Evolutionary conservation across 495 filamentous ascomycete species (phyloP).

Genomic region (Aspergillus homomorphus): DNA sequence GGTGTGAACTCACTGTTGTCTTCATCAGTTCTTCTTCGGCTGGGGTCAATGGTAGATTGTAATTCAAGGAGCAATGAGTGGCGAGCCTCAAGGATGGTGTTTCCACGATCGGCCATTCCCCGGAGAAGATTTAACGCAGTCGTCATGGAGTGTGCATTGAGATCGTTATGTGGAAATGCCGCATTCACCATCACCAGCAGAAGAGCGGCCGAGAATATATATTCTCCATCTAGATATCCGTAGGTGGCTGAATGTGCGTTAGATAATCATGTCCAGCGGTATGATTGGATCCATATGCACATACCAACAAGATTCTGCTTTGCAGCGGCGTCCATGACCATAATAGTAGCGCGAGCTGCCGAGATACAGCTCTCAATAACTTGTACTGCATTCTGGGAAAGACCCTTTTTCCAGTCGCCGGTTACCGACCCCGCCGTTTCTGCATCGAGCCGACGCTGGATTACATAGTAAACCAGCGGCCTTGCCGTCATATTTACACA

Average conservation of each 20-base stretch:
- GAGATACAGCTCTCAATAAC: constrained; percentile 49
- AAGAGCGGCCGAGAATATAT: constrained; percentile 47
- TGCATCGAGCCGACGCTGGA: constrained; percentile 40
- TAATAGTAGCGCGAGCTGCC: constrained; percentile 43
- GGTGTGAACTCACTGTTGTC: constrained; percentile 1
- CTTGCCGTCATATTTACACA: constrained; percentile 52
- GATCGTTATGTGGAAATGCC: constrained; percentile 41
- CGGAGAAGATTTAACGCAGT: constrained; percentile 39
- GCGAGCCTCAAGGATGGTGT: constrained; percentile 41
- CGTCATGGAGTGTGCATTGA: constrained; percentile 40
- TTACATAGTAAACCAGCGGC: constrained; percentile 48
- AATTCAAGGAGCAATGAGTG: constrained; percentile 41
- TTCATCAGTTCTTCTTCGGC: background rate
- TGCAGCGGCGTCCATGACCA: constrained; percentile 45
- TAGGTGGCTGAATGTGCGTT: constrained; percentile 37
- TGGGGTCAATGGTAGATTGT: constrained; percentile 29
- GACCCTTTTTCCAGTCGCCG: constrained; percentile 40
- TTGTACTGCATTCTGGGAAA: constrained; percentile 39
- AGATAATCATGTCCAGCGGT: background rate
- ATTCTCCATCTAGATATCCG: constrained; percentile 50
- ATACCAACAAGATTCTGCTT: constrained; percentile 46
- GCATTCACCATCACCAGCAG: constrained; percentile 50
- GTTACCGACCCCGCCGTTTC: constrained; percentile 20
- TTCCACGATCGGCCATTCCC: constrained; percentile 47
- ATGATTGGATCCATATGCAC: background rate